These are phyloP conservation scores for Cyberlindnera samutprakarnensis DNA, from an alignment of 805 yeast genomes.

Conservation along the genomic window DNA sequence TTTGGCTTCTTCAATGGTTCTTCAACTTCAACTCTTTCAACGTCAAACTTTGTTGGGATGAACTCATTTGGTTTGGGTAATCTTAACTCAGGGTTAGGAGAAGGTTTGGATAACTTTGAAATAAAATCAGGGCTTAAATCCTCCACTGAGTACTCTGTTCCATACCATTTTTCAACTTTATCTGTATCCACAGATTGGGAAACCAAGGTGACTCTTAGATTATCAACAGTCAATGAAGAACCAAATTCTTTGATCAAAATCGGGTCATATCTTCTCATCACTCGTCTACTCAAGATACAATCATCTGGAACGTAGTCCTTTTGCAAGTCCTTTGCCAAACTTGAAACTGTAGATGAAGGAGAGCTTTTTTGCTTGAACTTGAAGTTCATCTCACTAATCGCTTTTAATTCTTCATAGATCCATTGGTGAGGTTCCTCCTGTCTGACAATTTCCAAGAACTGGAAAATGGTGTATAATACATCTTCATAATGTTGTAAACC, in stretches of 20 bases:
- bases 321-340: conserved; percentile 55
- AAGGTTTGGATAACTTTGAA: conserved; percentile 25
- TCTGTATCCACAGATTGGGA: conserved; percentile 45
- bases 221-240: conserved; percentile 43
- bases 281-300: conserved; percentile 46
- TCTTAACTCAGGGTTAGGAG: conserved; percentile 32
- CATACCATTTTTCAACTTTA: conserved; percentile 77
- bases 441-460: conserved; percentile 60
- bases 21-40: conserved; percentile 35
- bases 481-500: conserved; percentile 63
- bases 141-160: conserved; percentile 62
- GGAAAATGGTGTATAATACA: conserved; percentile 54
- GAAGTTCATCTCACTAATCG: conserved; percentile 62
- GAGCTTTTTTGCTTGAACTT: conserved; percentile 73
- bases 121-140: conserved; percentile 35
- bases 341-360: conserved; percentile 67
- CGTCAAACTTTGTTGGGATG: conserved; percentile 71
- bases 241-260: conserved; percentile 43
- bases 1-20: conserved; percentile 46
- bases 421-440: conserved; percentile 61
- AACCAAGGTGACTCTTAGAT: conserved; percentile 51
- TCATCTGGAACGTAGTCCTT: conserved; percentile 55
- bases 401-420: conserved; percentile 71
- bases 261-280: conserved; percentile 54
- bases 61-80: conserved; percentile 74